Evolutionary conservation across 345 rosid genomes (phyloP), one percentile per base, ranked within the genome.

Genomic region (Alliaria petiolata): DNA sequence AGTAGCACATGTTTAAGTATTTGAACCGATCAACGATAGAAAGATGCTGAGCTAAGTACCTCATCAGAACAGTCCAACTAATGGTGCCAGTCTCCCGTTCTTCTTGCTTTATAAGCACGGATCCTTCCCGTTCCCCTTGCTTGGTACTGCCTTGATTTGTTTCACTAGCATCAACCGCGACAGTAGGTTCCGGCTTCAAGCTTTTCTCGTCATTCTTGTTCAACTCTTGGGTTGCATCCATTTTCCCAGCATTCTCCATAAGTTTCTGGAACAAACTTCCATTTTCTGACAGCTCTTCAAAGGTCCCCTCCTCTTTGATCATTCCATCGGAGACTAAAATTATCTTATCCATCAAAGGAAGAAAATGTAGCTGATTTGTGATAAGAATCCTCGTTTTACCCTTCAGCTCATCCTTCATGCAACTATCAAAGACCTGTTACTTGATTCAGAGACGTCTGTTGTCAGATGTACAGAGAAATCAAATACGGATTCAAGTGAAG

Each of bases 161-260:
- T 70, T 62, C 69, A 35, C 71, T 65, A 25, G 20, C 47, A 46
- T 79, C 72, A 46, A 44, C 66, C 6, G 15, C 72, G 40, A 75
- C 74, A 69, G 76, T 86, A 66, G 76, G 71, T 65, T 62, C 67
- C 43, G 65, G 67, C 74, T 83, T 83, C 46, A 81, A 76, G 51
- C 44, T 67, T 73, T 76, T 71, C 55, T 61, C 69, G 38, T 79
- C 82, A 15, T 9, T 13, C 33, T 39, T 51, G 66, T 72, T 33
- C 22, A 77, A 78, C 63, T 86, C 83, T 50, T 70, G 79, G 67
- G 82, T 76, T 64, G 83, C 87, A 75, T 89, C 96, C 89, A 91
- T 88, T 82, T 95, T 89, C 12, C 99, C 97, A 10, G 96, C 97
- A 83, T 91, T 95, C 81, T 91, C 95, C 96, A 95, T 91, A 25